phyloP scores from a whole-genome alignment of 495 filamentous ascomycete species.

The Melanomma pulvis-pyrius region DNA sequence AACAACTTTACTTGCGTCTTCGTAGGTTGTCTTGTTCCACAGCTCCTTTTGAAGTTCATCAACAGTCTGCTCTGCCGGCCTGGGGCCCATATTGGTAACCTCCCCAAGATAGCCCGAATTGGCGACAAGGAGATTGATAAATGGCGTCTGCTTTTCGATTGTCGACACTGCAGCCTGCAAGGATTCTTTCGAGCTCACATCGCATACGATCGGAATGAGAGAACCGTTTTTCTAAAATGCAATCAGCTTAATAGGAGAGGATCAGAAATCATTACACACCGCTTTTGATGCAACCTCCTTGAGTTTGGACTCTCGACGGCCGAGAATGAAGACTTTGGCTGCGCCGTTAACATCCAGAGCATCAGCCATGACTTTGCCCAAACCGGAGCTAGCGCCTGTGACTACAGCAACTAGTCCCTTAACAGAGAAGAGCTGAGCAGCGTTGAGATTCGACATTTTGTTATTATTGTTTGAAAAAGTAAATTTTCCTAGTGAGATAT shows the following conservation, averaged over 20 bases:
- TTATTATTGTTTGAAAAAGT: background rate
- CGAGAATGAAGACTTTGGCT: slow-evolving; percentile 68
- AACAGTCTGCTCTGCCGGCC: slow-evolving; percentile 41
- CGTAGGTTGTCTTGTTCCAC: slow-evolving; percentile 58
- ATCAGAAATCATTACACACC: slow-evolving; percentile 7
- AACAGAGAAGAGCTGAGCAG: slow-evolving; percentile 54
- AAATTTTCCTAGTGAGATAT: background rate
- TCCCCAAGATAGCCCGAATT: slow-evolving; percentile 64
- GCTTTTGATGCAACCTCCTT: slow-evolving; percentile 46
- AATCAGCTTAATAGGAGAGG: slow-evolving; percentile 33
- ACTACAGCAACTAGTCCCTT: slow-evolving; percentile 63
- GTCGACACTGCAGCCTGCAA: slow-evolving; percentile 56
- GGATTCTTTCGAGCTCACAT: slow-evolving; percentile 66
- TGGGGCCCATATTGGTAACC: slow-evolving; percentile 40
- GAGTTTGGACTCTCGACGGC: slow-evolving; percentile 58
- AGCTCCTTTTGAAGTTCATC: slow-evolving; percentile 57
- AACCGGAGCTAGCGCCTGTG: slow-evolving; percentile 63
- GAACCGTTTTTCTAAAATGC: background rate
- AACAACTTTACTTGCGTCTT: slow-evolving; percentile 63
- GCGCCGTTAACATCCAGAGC: slow-evolving; percentile 67
- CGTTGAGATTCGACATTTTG: background rate
- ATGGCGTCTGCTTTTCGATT: slow-evolving; percentile 57
- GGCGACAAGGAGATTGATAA: slow-evolving; percentile 66
- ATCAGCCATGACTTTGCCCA: slow-evolving; percentile 64
- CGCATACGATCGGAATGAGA: slow-evolving; percentile 63